Evolutionary conservation across 2,329 filamentous ascomycete species (phyloP), one percentile per base, ranked within the genome.

Genomic region (Fusarium udum): DNA sequence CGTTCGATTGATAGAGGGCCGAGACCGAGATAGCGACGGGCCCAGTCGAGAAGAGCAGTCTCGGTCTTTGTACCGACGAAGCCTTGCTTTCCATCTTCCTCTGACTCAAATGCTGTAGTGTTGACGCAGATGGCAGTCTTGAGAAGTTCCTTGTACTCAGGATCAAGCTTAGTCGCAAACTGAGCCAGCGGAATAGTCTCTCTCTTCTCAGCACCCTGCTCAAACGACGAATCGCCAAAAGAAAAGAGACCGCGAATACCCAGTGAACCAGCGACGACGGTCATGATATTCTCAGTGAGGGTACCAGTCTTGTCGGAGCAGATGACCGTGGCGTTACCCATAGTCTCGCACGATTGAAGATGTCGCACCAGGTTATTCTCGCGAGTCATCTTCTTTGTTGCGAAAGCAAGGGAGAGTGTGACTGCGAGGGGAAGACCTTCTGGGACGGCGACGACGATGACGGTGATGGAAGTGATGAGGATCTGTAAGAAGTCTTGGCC

Each of bases 321-420:
- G 52, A 95, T 92, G 0, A 92, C 92, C 3, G 89, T 91, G 3
- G 89, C 89, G 71, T 92, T 92, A 9, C 91, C 91, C 91, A 92
- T 92, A 7, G 90, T 92, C 78, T 92, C 91, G 78, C 91, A 92
- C 64, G 91, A 91, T 63, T 90, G 87, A 14, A 92, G 84, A 53
- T 91, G 84, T 69, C 91, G 88, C 9, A 92, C 91, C 48, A 92
- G 80, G 71, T 92, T 92, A 80, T 92, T 92, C 80, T 92, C 91
- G 75, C 90, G 91, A 9, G 92, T 82, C 88, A 92, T 91, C 56
- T 89, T 86, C 32, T 89, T 92, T 0, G 91, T 92, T 13, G 91
- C 91, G 73, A 92, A 92, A 10, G 91, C 90, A 28, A 92, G 80
- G 6, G 91, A 90, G 4, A 92, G 84, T 1, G 91, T 92, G 4